Percentiles rank a stretch among this genome's conserved stretches.
phyloP scores from a whole-genome alignment of 495 filamentous ascomycete species.

The Xylaria curta region DNA sequence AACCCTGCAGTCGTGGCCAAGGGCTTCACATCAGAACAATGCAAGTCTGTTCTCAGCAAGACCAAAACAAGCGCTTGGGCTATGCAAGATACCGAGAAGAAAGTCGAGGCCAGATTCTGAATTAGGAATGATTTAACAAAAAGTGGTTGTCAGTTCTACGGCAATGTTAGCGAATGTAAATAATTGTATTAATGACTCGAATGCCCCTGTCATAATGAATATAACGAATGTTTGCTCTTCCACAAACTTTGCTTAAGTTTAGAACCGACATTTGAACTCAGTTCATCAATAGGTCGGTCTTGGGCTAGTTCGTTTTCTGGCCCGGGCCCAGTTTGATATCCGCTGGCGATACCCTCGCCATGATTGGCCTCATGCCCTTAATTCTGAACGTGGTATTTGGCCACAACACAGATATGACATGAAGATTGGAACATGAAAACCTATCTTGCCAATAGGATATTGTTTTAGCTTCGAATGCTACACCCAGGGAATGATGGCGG shows the following conservation, averaged over 20 bases:
- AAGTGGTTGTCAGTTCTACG: neutral
- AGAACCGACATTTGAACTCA: neutral
- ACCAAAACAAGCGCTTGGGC: conserved; percentile 73
- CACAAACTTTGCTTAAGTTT: neutral
- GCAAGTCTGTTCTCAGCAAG: conserved; percentile 72
- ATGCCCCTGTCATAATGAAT: neutral
- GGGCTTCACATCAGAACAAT: conserved; percentile 81
- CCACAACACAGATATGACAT: neutral
- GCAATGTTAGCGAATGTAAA: neutral
- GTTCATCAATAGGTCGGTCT: neutral
- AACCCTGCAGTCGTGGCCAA: conserved; percentile 92
- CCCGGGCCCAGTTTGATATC: conserved; percentile 7
- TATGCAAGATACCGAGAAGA: conserved; percentile 72
- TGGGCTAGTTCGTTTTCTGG: neutral
- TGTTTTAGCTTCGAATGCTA: neutral
- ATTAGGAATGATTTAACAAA: neutral
- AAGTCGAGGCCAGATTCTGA: conserved; percentile 63
- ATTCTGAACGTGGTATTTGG: neutral
- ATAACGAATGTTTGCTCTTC: neutral
- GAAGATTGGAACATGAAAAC: neutral
- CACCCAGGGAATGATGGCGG: neutral
- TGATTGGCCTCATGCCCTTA: neutral
- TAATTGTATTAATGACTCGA: neutral
- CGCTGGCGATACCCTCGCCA: neutral
- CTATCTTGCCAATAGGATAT: neutral